Percentiles rank a stretch among this genome's conserved stretches.
Evolutionary conservation across 192 early-diverging fungal species (phyloP).

Genomic region (Coemansia sp.): DNA sequence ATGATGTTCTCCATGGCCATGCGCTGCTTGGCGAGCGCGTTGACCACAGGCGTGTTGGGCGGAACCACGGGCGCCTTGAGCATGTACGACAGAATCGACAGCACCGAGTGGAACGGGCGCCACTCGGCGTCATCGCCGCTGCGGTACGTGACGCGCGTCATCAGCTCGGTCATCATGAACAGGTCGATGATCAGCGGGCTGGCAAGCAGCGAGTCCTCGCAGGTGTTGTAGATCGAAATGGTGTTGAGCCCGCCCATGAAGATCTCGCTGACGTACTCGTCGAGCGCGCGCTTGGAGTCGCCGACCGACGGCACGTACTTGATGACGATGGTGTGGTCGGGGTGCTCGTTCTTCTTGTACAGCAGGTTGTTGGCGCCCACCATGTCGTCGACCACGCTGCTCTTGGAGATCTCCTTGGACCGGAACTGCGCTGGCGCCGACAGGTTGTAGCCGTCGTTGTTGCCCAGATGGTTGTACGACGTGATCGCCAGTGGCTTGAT

Average conservation of each 20-base stretch:
- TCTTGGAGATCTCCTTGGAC: conserved; percentile 99
- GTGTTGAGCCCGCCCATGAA: conserved; percentile 98
- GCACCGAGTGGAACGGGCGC: conserved; percentile 88
- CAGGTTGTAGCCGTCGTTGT: conserved; percentile 99
- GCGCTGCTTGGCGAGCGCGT: conserved; percentile 93
- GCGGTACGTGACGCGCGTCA: conserved; percentile 93
- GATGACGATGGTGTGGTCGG: conserved; percentile 91
- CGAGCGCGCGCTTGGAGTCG: conserved; percentile 96
- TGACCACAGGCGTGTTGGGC: conserved; percentile 90
- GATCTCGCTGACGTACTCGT: conserved; percentile 98
- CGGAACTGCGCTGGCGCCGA: conserved; percentile 97
- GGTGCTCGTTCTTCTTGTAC: conserved; percentile 76
- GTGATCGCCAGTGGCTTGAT: conserved; percentile 97
- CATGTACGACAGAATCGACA: conserved; percentile 91
- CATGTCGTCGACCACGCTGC: conserved; percentile 99
- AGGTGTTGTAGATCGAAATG: conserved; percentile 97
- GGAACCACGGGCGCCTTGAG: conserved; percentile 97
- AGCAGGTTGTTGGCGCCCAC: conserved; percentile 90
- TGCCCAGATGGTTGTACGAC: conserved; percentile 97
- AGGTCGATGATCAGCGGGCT: conserved; percentile 96
- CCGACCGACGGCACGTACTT: conserved; percentile 97
- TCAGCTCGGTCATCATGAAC: conserved; percentile 91
- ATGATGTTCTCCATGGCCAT: conserved; percentile 97
- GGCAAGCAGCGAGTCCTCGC: conserved; percentile 98
- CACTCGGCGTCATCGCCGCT: conserved; percentile 52